Base-by-base conservation (phyloP, 805 yeast species). In the Saturnispora hagleri region DNA sequence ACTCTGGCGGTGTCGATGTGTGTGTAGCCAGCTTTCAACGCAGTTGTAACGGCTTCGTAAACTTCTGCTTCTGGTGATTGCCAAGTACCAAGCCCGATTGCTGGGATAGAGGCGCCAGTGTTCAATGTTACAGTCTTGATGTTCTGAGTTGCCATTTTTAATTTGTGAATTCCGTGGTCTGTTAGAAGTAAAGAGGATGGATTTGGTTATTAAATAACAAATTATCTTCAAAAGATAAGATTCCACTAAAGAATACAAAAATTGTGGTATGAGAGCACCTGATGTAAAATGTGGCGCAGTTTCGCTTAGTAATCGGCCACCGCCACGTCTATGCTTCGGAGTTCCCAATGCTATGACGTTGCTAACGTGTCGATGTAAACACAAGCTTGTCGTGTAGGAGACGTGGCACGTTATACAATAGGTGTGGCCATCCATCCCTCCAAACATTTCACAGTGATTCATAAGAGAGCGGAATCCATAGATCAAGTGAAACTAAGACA, bases 1-100 rank as follows among this genome's bases (percentile, higher is more conserved):
- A 74, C 73, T 40, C 81, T 79, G 33, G 95, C 93, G 22, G 88
- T 79, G 66, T 86, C 95, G 57, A 87, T 82, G 65, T 86, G 95
- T 57, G 80, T 75, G 70, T 84, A 84, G 31, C 91, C 91, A 47
- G 73, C 72, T 57, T 82, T 67, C 53, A 83, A 63, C 8, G 95
- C 95, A 34, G 73, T 61, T 46, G 69, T 64, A 45, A 82, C 87
- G 36, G 91, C 77, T 27, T 72, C 68, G 60, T 72, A 70, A 36
- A 80, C 87, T 33, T 74, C 77, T 35, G 75, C 74, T 10, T 47
- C 52, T 2, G 61, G 33, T 2, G 59, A 48, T 50, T 47, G 47
- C 60, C 62, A 57, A 7, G 60, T 57, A 28, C 61, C 61, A 20
- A 57, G 48, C 15, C 61, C 60, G 40, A 59, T 26, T 3, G 47